Evolutionary conservation across 805 yeast genomes (phyloP).

Genomic region (Saturnispora bothae): DNA sequence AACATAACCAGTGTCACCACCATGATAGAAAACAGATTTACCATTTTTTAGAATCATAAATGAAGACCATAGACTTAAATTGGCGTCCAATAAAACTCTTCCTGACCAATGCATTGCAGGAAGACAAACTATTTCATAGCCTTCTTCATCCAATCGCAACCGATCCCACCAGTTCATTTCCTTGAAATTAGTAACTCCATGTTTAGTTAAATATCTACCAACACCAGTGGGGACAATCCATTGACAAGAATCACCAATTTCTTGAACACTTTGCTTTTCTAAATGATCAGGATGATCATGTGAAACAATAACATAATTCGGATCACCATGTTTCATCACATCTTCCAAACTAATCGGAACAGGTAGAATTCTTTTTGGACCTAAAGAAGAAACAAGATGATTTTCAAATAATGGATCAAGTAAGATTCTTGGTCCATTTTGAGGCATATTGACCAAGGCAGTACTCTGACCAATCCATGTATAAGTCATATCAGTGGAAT

Average conservation of each 20-base stretch:
- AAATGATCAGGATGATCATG: slow-evolving; percentile 96
- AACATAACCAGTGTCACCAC: slow-evolving; percentile 93
- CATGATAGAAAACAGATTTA: slow-evolving; percentile 72
- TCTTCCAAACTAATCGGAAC: slow-evolving; percentile 58
- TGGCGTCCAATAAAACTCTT: slow-evolving; percentile 67
- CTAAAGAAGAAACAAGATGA: slow-evolving; percentile 52
- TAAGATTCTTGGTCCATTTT: slow-evolving; percentile 46
- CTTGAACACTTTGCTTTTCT: slow-evolving; percentile 48
- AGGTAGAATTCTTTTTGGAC: slow-evolving; percentile 79
- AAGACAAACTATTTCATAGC: slow-evolving; percentile 73
- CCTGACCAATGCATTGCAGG: slow-evolving; percentile 99
- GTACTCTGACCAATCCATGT: slow-evolving; percentile 97
- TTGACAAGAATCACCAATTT: slow-evolving; percentile 47
- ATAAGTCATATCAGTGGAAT: slow-evolving; percentile 41
- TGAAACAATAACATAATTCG: slow-evolving; percentile 69
- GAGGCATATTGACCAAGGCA: slow-evolving; percentile 46
- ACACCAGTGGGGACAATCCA: slow-evolving; percentile 91
- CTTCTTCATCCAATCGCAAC: slow-evolving; percentile 31
- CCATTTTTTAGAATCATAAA: slow-evolving; percentile 59
- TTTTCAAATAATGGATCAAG: slow-evolving; percentile 79
- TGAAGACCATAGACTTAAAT: slow-evolving; percentile 81
- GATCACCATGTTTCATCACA: slow-evolving; percentile 37
- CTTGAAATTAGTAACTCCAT: slow-evolving; percentile 42
- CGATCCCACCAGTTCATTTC: slow-evolving; percentile 95
- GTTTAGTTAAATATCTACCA: slow-evolving; percentile 42